Percentiles rank a stretch among this genome's conserved stretches.
These are phyloP conservation scores for Ceratonia siliqua DNA, from an alignment of 306 rosid genomes.

Conservation along the genomic window DNA sequence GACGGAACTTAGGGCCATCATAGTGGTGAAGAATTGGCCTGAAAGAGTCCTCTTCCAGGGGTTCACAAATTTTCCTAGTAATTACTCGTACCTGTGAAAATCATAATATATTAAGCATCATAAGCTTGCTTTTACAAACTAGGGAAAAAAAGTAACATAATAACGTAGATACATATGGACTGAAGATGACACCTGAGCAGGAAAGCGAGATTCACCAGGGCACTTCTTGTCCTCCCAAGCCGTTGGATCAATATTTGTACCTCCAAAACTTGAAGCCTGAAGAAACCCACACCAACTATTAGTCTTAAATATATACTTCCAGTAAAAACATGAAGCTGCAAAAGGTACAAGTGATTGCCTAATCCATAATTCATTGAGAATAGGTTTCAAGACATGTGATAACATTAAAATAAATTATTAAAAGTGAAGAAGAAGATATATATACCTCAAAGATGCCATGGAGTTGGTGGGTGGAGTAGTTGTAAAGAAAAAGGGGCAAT, in stretches of 20 bases:
- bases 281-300: conserved; percentile 16
- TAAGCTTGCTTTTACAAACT: neutral
- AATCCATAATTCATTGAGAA: conserved; percentile 10
- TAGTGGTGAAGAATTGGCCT: conserved; percentile 97
- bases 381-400: too few relatives aligned
- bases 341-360: too few relatives aligned
- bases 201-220: conserved; percentile 89
- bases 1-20: conserved; percentile 95
- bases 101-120: too few relatives aligned
- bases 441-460: conserved; percentile 95
- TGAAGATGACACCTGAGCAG: conserved; percentile 97
- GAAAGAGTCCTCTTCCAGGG: conserved; percentile 91
- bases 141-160: neutral
- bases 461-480: conserved; percentile 97
- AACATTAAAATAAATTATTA: neutral
- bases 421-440: neutral
- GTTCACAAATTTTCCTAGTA: conserved; percentile 77
- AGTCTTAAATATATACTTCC: too few relatives aligned
- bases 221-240: conserved; percentile 98
- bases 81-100: conserved; percentile 65
- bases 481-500: conserved; percentile 90
- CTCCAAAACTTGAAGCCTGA: conserved; percentile 95
- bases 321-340: too few relatives aligned
- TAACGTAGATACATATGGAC: neutral
- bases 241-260: conserved; percentile 84